Evolutionary conservation across 257 asterid species (phyloP).

Genomic region (Scutellaria barbata): DNA sequence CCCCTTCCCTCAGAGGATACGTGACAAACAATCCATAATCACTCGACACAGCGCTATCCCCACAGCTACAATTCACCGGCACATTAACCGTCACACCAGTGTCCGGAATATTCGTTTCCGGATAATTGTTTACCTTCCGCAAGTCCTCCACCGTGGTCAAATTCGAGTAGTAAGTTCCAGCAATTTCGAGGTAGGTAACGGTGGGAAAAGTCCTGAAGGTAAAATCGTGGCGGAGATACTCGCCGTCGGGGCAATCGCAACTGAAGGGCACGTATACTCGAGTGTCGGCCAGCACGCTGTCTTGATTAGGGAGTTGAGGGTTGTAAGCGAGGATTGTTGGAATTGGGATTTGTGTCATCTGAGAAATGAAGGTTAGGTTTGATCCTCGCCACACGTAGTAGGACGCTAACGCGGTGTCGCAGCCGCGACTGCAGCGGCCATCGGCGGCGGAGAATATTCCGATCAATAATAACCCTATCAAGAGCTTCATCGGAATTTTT

Average conservation of each 20-base stretch:
- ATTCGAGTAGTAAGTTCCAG: slow-evolving; percentile 55
- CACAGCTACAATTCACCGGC: slow-evolving; percentile 85
- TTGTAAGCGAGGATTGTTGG: slow-evolving; percentile 44
- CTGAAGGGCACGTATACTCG: slow-evolving; percentile 68
- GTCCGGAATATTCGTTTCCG: slow-evolving; percentile 54
- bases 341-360: slow-evolving; percentile 30
- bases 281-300: slow-evolving; percentile 44
- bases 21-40: slow-evolving; percentile 80
- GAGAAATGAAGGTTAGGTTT: slow-evolving; percentile 44
- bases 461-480: slow-evolving; percentile 36
- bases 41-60: slow-evolving; percentile 49
- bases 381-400: slow-evolving; percentile 49
- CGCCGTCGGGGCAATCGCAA: slow-evolving; percentile 64
- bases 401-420: slow-evolving; percentile 73
- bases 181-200: slow-evolving; percentile 46
- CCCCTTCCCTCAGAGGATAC: slow-evolving; percentile 67
- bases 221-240: slow-evolving; percentile 62
- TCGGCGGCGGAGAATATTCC: slow-evolving; percentile 48
- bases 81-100: slow-evolving; percentile 54
- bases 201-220: slow-evolving; percentile 38
- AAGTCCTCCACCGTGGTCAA: slow-evolving; percentile 52
- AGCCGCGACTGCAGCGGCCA: slow-evolving; percentile 61
- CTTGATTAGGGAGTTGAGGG: slow-evolving; percentile 52
- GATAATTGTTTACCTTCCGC: slow-evolving; percentile 49
- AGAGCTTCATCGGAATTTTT: slow-evolving; percentile 38